Evolutionary conservation across 1,284 basidiomycete species (phyloP).

Genomic region (Hemileia vastatrix): DNA sequence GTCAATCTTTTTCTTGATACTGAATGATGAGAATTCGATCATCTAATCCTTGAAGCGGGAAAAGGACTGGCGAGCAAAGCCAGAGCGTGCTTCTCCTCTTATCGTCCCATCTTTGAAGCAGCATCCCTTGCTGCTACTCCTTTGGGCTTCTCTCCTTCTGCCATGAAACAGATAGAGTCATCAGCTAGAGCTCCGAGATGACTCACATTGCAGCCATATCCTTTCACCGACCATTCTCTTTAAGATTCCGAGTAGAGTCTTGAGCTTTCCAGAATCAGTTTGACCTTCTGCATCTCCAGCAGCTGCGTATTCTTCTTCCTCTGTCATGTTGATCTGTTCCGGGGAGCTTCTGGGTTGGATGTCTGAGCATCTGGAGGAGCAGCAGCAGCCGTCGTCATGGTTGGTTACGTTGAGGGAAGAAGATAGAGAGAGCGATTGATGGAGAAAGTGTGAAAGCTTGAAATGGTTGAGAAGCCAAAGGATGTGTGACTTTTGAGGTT

Average conservation of each 20-base stretch:
- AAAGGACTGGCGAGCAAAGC: too few relatives aligned
- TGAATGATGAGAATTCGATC: too few relatives aligned
- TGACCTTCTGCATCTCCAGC: conserved; percentile 32
- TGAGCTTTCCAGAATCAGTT: conserved; percentile 38
- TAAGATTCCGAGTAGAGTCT: conserved; percentile 37
- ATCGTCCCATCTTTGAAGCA: too few relatives aligned
- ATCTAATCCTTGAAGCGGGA: too few relatives aligned
- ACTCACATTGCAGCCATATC: conserved; percentile 38
- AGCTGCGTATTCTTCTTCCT: conserved; percentile 35
- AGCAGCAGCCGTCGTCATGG: not conserved
- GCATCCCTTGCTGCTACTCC: too few relatives aligned
- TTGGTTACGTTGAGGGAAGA: not conserved
- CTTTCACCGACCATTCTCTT: conserved; percentile 41
- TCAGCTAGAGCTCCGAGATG: not conserved
- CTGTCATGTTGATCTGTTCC: conserved; percentile 36
- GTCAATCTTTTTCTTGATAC: too few relatives aligned
- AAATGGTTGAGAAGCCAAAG: too few relatives aligned
- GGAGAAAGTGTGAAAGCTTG: too few relatives aligned
- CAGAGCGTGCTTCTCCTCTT: too few relatives aligned
- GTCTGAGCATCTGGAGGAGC: not conserved
- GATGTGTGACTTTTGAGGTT: too few relatives aligned
- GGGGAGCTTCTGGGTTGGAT: conserved; percentile 24
- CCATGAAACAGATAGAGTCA: too few relatives aligned
- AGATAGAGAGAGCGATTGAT: not conserved
- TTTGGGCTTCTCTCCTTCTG: too few relatives aligned